Percentiles rank a stretch among this genome's conserved stretches.
Evolutionary conservation across 2,329 filamentous ascomycete species (phyloP).

Genomic region (Penicillium hordei): DNA sequence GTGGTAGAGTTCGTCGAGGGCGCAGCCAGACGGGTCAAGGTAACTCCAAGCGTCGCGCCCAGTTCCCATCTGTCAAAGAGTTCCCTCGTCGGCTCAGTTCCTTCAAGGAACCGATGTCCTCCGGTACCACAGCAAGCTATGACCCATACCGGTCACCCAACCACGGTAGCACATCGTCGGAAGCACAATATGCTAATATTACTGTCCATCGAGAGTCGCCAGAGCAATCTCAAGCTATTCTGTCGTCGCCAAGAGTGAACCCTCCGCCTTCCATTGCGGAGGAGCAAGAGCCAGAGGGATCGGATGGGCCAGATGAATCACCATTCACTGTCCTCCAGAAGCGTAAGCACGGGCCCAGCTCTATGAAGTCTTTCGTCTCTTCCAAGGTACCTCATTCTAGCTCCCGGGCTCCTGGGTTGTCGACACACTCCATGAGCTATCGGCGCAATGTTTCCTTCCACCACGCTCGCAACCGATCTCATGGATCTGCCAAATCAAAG

Average conservation of each 20-base stretch:
- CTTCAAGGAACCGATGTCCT: conserved; percentile 48
- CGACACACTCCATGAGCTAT: conserved; percentile 51
- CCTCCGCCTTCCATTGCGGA: conserved; percentile 23
- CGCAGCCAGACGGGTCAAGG: conserved; percentile 29
- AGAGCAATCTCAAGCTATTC: conserved; percentile 3
- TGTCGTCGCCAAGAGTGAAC: conserved; percentile 11
- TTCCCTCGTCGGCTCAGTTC: conserved; percentile 52
- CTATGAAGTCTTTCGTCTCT: conserved; percentile 42
- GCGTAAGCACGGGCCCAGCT: conserved; percentile 34
- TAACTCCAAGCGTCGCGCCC: conserved; percentile 49
- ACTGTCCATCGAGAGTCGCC: conserved; percentile 60
- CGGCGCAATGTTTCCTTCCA: conserved; percentile 65
- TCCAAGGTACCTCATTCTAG: conserved; percentile 51
- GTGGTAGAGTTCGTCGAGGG: conserved; percentile 34
- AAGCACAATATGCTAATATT: conserved; percentile 65
- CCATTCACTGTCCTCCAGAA: conserved; percentile 36
- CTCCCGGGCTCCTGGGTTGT: conserved; percentile 40
- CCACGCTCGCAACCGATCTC: conserved; percentile 50
- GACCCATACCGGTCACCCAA: conserved; percentile 78
- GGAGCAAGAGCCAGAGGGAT: conserved; percentile 22
- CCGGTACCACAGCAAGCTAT: conserved; percentile 63
- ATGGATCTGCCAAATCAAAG: conserved; percentile 30
- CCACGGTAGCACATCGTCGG: conserved; percentile 49
- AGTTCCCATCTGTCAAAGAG: conserved; percentile 58
- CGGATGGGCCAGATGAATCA: conserved; percentile 22